A percentile compares a stretch with the other conserved stretches of the same genome.
Evolutionary conservation across 345 rosid genomes (phyloP).

Genomic region (Syzygium grande): DNA sequence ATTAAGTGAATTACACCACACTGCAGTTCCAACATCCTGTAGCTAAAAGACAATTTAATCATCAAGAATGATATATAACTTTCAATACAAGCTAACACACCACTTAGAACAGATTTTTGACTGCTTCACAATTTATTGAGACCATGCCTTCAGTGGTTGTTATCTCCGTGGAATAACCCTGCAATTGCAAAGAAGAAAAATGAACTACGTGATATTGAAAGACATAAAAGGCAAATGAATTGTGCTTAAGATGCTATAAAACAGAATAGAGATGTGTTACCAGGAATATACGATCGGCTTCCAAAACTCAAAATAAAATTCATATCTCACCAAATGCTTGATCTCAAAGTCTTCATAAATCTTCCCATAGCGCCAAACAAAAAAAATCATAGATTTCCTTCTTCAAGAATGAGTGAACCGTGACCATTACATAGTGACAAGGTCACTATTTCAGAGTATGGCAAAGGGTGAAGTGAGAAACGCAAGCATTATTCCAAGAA

Average conservation of each 20-base stretch:
- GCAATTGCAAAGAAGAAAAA: slow-evolving; percentile 6
- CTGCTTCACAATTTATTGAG: slow-evolving; percentile 60
- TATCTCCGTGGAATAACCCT: slow-evolving; percentile 98
- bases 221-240: background rate
- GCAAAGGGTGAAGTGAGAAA: too few species aligned
- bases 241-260: background rate
- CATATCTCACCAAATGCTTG: too few species aligned
- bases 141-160: slow-evolving; percentile 92
- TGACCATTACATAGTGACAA: too few species aligned
- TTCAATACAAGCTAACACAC: slow-evolving; percentile 14
- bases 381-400: too few species aligned
- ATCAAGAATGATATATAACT: background rate
- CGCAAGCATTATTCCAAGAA: too few species aligned
- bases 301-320: too few species aligned
- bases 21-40: background rate
- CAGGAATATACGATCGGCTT: background rate
- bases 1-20: background rate
- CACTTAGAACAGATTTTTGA: slow-evolving; percentile 70
- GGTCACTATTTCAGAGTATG: too few species aligned
- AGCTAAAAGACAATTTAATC: background rate
- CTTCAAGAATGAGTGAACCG: too few species aligned
- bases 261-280: background rate
- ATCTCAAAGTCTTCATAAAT: too few species aligned
- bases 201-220: background rate
- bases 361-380: too few species aligned